Base-by-base conservation (phyloP, 495 filamentous ascomycete genomes). In the Daldinia grandis region DNA sequence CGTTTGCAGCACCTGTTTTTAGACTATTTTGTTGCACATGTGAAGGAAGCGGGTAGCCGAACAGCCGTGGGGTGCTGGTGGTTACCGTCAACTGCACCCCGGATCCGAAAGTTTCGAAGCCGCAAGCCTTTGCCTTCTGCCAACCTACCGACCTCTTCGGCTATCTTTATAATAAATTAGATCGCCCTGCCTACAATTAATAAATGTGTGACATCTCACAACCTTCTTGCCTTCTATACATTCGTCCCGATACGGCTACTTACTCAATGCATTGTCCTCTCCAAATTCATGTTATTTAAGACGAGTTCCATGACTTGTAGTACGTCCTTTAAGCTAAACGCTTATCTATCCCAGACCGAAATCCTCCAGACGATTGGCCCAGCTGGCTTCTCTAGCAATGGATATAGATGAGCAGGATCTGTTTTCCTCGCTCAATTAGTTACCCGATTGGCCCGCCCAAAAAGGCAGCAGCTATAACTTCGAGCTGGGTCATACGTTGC, bases 191-290 rank as follows among this genome's bases (percentile, higher is more conserved):
- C 51, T 57, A 9, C 61, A 68, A 19, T 60, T 44, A 73, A 40
- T 44, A 9, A 59, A 63, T 12, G 70, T 73, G 70, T 59, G 65
- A 73, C 70, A 57, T 73, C 68, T 69, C 70, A 73, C 70, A 66
- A 38, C 61, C 60, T 68, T 57, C 40, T 56, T 67, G 59, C 56
- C 59, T 68, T 58, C 50, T 64, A 40, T 35, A 47, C 47, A 33
- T 35, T 65, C 65, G 28, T 66, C 51, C 62, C 70, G 64, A 54
- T 38, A 38, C 65, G 70, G 70, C 66, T 73, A 66, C 65, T 49
- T 69, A 47, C 70, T 73, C 65, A 21, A 62, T 69, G 70, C 70
- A 54, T 62, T 73, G 65, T 65, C 56, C 42, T 51, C 33, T 50
- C 44, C 15, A 33, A 66, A 54, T 42, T 62, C 31, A 65, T 62